Evolutionary conservation across 306 rosid species (phyloP).

Genomic region (Prunus davidiana): DNA sequence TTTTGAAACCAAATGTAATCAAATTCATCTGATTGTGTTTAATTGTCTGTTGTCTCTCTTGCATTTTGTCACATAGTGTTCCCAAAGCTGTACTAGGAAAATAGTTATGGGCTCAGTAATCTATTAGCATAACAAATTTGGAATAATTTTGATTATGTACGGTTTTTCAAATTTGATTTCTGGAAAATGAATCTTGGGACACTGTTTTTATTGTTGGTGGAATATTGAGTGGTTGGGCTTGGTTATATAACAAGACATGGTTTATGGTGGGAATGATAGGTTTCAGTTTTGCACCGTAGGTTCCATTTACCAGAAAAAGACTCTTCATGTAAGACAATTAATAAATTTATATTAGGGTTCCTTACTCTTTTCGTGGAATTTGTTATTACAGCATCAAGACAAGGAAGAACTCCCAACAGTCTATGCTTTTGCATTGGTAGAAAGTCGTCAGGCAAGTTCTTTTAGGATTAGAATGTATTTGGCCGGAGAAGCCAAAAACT

Average conservation of each 20-base stretch:
- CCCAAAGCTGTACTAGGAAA: background rate
- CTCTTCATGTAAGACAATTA: background rate
- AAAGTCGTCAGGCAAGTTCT: slow-evolving; percentile 45
- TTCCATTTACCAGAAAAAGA: background rate
- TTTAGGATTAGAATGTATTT: slow-evolving; percentile 69
- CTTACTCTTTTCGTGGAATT: slow-evolving; percentile 12
- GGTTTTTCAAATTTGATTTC: too few species aligned
- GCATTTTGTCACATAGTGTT: background rate
- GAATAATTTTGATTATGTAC: too few species aligned
- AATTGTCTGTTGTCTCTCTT: background rate
- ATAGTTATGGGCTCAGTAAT: too few species aligned
- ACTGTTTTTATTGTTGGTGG: background rate
- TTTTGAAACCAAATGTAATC: slow-evolving; percentile 70
- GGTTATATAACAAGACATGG: too few species aligned
- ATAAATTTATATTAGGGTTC: slow-evolving; percentile 1
- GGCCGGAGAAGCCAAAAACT: slow-evolving; percentile 57
- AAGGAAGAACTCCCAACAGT: slow-evolving; percentile 50
- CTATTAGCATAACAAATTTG: too few species aligned
- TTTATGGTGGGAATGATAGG: background rate
- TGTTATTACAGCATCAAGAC: slow-evolving; percentile 42
- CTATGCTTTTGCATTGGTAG: slow-evolving; percentile 90
- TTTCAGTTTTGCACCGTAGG: background rate
- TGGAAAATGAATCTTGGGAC: too few species aligned
- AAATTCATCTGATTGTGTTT: slow-evolving; percentile 1
- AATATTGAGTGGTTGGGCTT: background rate